phyloP scores from a whole-genome alignment of 768 basidiomycete species.

The Trametes punicea region DNA sequence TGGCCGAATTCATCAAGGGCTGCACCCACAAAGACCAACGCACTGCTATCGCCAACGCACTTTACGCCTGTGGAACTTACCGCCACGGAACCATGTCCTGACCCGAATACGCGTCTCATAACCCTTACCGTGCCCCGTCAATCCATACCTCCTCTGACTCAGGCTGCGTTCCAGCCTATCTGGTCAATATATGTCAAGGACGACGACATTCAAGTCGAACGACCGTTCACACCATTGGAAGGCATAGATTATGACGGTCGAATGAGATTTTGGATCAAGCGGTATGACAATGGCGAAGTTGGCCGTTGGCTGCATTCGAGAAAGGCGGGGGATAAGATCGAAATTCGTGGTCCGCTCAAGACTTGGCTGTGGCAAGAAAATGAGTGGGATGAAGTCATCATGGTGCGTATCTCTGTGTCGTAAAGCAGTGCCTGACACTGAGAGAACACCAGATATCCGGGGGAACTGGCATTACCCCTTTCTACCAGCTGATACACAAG shows the following conservation, averaged over 20 bases:
- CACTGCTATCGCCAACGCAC: conserved; percentile 31
- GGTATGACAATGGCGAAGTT: conserved; percentile 75
- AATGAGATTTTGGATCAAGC: conserved; percentile 81
- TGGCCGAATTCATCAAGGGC: conserved; percentile 46
- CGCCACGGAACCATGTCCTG: conserved; percentile 45
- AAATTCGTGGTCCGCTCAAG: conserved; percentile 70
- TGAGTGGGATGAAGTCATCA: conserved; percentile 75
- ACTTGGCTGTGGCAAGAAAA: conserved; percentile 60
- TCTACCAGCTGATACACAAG: conserved; percentile 69
- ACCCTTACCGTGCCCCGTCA: conserved; percentile 53
- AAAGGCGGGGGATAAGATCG: conserved; percentile 60
- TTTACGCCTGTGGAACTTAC: conserved; percentile 59
- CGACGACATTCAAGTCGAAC: conserved; percentile 83
- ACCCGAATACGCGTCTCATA: conserved; percentile 61
- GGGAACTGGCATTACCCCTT: conserved; percentile 85
- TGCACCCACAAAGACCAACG: conserved; percentile 37
- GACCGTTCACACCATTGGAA: conserved; percentile 79
- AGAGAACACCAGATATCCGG: conserved; percentile 65
- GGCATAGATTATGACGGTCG: conserved; percentile 64
- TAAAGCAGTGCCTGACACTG: background rate
- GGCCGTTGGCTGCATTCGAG: conserved; percentile 80
- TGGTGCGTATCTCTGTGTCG: conserved; percentile 46
- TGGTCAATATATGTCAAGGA: conserved; percentile 84
- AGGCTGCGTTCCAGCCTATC: conserved; percentile 38
- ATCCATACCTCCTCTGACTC: conserved; percentile 20